phyloP scores from a whole-genome alignment of 805 yeast genomes.

The Candida koratica region DNA sequence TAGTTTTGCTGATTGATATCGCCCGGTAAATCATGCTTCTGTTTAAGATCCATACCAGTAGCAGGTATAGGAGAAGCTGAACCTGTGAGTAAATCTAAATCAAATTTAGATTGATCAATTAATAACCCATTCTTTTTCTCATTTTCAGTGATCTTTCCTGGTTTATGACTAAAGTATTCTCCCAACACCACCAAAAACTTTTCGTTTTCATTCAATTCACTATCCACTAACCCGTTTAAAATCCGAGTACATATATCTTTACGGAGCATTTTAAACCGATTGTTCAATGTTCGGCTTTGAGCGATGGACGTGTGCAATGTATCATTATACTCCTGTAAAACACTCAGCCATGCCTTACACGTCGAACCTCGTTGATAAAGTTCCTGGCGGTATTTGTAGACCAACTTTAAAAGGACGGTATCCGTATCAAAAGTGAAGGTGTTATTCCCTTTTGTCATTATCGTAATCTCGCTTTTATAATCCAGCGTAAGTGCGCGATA shows the following conservation, averaged over 20 bases:
- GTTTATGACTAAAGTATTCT: constrained; percentile 12
- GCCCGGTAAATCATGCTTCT: too few species aligned
- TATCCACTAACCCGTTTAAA: constrained; percentile 8
- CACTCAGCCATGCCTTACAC: constrained; percentile 23
- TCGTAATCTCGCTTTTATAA: too few species aligned
- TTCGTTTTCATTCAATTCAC: constrained; percentile 21
- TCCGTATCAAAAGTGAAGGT: constrained; percentile 26
- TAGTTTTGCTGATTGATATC: too few species aligned
- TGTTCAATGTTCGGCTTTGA: constrained; percentile 25
- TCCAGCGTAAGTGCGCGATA: too few species aligned
- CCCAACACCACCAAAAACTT: constrained; percentile 17
- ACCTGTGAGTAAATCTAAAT: not conserved
- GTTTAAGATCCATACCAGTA: too few species aligned
- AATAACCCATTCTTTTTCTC: constrained; percentile 11
- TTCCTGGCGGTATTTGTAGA: constrained; percentile 18
- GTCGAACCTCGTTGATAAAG: constrained; percentile 26
- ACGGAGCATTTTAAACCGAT: constrained; percentile 20
- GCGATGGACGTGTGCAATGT: constrained; percentile 17
- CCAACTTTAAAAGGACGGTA: constrained; percentile 18
- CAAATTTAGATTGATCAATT: not conserved
- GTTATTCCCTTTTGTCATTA: constrained; percentile 10
- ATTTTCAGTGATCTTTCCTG: constrained; percentile 13
- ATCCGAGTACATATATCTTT: constrained; percentile 20
- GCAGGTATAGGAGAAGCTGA: too few species aligned
- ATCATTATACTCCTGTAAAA: constrained; percentile 22